phyloP scores from a whole-genome alignment of 805 yeast genomes.

The Jamesozyma jinghongensis region DNA sequence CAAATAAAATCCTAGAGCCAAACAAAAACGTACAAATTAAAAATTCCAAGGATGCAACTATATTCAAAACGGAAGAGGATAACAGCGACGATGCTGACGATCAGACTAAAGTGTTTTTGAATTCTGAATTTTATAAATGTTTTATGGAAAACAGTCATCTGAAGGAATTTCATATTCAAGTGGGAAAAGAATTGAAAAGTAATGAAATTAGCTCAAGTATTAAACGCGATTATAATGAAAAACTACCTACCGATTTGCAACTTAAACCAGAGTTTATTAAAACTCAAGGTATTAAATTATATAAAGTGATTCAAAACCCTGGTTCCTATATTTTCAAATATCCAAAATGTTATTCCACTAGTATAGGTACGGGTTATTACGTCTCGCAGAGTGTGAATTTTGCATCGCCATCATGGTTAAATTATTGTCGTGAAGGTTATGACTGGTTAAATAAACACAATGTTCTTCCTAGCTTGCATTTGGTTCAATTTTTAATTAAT shows the following conservation, averaged over 20 bases:
- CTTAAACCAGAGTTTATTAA: slow-evolving; percentile 42
- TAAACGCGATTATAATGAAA: too few relatives aligned
- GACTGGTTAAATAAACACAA: slow-evolving; percentile 42
- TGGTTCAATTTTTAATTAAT: slow-evolving; percentile 39
- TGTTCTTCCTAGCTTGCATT: slow-evolving; percentile 45
- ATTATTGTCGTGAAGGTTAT: slow-evolving; percentile 39
- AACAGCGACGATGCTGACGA: not conserved
- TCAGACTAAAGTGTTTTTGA: slow-evolving; percentile 3
- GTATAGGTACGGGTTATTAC: slow-evolving; percentile 46
- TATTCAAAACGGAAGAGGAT: not conserved
- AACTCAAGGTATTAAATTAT: slow-evolving; percentile 40
- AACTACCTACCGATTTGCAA: slow-evolving; percentile 24
- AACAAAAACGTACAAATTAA: too few relatives aligned
- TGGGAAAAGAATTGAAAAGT: not conserved
- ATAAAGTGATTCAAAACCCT: slow-evolving; percentile 45
- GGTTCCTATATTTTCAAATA: slow-evolving; percentile 53
- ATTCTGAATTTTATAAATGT: slow-evolving; percentile 46
- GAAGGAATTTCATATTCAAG: not conserved
- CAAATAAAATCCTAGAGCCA: not conserved
- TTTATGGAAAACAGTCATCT: slow-evolving; percentile 32
- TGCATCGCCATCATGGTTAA: slow-evolving; percentile 51
- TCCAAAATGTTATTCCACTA: slow-evolving; percentile 46
- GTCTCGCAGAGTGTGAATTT: slow-evolving; percentile 49
- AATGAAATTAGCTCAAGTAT: too few relatives aligned
- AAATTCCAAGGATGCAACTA: not conserved